Base-by-base conservation (phyloP, 2,329 filamentous ascomycete species). In the Alternaria consortialis region DNA sequence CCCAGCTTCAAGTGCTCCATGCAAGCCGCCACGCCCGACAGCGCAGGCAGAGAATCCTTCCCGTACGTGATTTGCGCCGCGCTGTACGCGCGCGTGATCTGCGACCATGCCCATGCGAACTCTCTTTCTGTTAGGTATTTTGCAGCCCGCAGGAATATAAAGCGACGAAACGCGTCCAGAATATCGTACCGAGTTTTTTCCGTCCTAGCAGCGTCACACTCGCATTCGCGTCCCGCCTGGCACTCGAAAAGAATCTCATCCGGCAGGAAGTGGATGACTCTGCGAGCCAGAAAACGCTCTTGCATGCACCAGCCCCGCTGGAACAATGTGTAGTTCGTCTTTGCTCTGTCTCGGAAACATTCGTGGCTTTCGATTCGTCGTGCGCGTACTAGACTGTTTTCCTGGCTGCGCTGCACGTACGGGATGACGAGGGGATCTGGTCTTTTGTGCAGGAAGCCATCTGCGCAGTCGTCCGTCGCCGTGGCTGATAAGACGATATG, bases 31-130 rank as follows among this genome's bases (percentile, higher is more conserved):
- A 31, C 0, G 1, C 43, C 25, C 3, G 43, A 17, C 7, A 31
- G n/a, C 5, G 25, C 25, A 0, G 25, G 43, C 0, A 46, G 43
- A 0, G 43, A 46, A 20, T 46, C 43, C 12, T 20, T 0, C 29
- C 43, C n/a, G 3, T 46, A 46, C 1, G 43, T 46, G 3, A 46
- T 25, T 1, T 17, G 1, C 43, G 31, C 31, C 8, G 6, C 7
- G 9, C 27, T 46, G 15, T 31, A 46, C 0, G n/a, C 15, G 0
- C 15, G 8, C 8, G 15, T 1, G n/a, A n/a, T n/a, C n/a, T n/a
- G n/a, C n/a, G n/a, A n/a, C 36, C 36, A 37, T 7, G 29, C 23
- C 0, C 1, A 6, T 6, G 6, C 5, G 2, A 46, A 3, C 0
- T 46, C 25, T 20, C 2, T 4, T 12, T 2, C 11, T 17, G 7